Conservation (phyloP, 148 eudicot species). For the Silene uniflora region DNA sequence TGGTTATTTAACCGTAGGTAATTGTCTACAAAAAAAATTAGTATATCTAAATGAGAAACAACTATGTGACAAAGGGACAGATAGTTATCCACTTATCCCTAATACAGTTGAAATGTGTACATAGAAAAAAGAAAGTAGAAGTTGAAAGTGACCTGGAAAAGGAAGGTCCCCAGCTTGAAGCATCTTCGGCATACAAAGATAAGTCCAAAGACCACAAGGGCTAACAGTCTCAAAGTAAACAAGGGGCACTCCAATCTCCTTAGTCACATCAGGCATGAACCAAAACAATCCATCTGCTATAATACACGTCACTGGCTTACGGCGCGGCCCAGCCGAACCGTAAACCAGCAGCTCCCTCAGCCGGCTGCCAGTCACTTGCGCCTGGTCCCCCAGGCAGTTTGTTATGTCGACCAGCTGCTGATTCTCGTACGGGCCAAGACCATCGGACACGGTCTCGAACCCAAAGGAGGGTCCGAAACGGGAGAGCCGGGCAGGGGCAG, state of each 20-base stretch:
- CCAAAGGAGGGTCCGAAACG: constrained; percentile 12
- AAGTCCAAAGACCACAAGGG: constrained; percentile 38
- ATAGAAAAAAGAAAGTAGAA: background rate
- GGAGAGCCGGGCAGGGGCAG: constrained; percentile 16
- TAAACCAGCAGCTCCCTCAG: constrained; percentile 15
- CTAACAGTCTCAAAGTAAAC: constrained; percentile 35
- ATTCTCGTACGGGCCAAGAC: constrained; percentile 30
- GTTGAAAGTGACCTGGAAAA: constrained; percentile 23
- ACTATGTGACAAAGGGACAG: no score
- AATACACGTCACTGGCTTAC: constrained; percentile 32
- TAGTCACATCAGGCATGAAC: constrained; percentile 31
- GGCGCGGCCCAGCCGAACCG: constrained; percentile 6
- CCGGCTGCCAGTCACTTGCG: constrained; percentile 5
- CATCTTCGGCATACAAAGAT: constrained; percentile 34
- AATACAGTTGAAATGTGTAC: no score
- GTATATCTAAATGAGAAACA: no score
- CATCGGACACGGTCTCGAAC: constrained; percentile 32
- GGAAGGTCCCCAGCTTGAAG: constrained; percentile 33
- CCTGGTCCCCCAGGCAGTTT: constrained; percentile 17
- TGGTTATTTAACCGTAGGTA: no score
- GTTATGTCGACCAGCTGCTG: constrained; percentile 15
- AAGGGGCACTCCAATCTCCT: constrained; percentile 30
- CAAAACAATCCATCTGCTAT: constrained; percentile 34
- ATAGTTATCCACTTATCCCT: no score
- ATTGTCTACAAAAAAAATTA: no score